Evolutionary conservation across 805 yeast species (phyloP), one percentile per base, ranked within the genome.

Genomic region (Saccharomycopsis microspora): DNA sequence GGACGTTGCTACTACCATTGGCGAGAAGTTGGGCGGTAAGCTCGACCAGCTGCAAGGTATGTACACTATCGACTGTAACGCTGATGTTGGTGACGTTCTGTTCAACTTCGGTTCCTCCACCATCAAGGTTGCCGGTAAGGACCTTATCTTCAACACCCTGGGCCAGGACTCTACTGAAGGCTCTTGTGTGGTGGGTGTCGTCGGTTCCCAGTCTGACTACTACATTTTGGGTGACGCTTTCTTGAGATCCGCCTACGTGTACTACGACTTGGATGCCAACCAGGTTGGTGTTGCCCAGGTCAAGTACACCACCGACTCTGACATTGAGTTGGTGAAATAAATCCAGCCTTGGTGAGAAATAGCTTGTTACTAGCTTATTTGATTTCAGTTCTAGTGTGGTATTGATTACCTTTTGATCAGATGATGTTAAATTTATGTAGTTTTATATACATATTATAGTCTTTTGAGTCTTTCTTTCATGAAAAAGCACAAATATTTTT

Each of bases 81-180:
- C 59, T 4, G 58, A 60, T 43, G 55, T 63, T 46, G 63, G 63
- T 2, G 54, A 60, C 54, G 51, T 77, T 5, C 64, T 64, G 38
- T 76, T 76, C 55, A 65, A 72, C 54, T 78, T 83, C 62, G 76
- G 77, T 51, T 87, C 85, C 5, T 59, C 68, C n/a, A 57, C 61
- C 8, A 75, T 82, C 50, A 59, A 65, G 10, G 76, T 74, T 5
- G 82, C 85, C 36, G 58, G 76, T 33, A 40, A 54, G 4, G 58
- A 64, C 54, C 61, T 65, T 49, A 53, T 67, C 33, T 49, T 41
- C 44, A 28, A 49, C 5, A 32, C 37, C 37, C 37, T 45, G n/a
- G 46, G 9, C 34, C 52, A 48, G 10, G 36, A 45, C 7, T 49
- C 55, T 30, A 34, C 42, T 46, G 46, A 43, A 29, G 32, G 30